These are phyloP conservation scores for Micractinium sp. DNA, from an alignment of 139 green algal species.

Conservation along the genomic window DNA sequence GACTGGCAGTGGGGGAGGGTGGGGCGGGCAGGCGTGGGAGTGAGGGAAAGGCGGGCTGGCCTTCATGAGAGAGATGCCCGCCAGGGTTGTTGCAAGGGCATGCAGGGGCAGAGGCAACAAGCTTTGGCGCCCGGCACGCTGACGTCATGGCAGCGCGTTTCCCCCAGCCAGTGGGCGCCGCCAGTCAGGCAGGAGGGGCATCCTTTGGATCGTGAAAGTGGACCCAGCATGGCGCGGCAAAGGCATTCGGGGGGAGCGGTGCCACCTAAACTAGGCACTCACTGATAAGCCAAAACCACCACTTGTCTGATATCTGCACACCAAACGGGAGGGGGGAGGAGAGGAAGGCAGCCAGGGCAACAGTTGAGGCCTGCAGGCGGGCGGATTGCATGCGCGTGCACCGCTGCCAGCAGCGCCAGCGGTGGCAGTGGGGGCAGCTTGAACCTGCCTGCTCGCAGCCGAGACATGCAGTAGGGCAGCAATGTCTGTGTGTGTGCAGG, in stretches of 20 bases:
- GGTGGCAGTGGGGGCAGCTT: background rate
- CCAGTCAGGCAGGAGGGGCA: background rate
- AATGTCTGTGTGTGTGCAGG: no score
- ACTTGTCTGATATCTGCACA: background rate
- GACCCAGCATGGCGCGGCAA: no score
- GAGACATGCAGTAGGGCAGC: no score
- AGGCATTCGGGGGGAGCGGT: background rate
- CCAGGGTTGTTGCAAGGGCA: background rate
- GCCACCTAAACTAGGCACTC: background rate
- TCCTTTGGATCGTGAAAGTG: no score
- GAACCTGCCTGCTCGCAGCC: no score
- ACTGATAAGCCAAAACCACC: slow-evolving; percentile 26
- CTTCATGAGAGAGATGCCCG: background rate
- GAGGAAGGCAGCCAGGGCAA: background rate
- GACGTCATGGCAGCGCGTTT: background rate
- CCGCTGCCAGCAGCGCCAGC: background rate
- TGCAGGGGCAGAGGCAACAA: background rate
- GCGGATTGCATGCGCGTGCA: background rate
- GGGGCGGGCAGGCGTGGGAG: background rate
- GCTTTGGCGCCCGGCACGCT: background rate
- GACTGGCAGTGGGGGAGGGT: background rate
- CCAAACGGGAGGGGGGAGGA: no score
- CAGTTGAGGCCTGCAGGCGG: background rate
- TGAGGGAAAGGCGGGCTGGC: background rate
- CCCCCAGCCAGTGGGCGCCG: background rate